A percentile compares a stretch with the other conserved stretches of the same genome.
Evolutionary conservation across 106 monocot genomes (phyloP).

Genomic region (Vanilla planifolia): DNA sequence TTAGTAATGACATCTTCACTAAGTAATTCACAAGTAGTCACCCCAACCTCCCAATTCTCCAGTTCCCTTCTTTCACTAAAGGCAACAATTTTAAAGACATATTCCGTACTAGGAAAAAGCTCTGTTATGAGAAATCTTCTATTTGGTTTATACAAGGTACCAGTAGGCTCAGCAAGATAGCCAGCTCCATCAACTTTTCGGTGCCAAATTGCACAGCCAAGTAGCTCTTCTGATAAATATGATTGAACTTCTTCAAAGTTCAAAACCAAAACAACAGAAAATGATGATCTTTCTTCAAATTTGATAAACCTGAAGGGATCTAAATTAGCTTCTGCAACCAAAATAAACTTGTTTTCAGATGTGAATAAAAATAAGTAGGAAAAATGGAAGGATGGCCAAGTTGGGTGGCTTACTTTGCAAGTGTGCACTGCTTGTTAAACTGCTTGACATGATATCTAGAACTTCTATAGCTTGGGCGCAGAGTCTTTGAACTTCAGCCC

Average conservation of each 20-base stretch:
- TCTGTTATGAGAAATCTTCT: constrained; percentile 54
- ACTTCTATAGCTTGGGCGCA: constrained; percentile 46
- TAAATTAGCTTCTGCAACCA: not conserved
- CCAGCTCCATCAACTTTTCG: constrained; percentile 28
- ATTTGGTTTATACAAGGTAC: constrained; percentile 33
- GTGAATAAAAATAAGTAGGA: constrained; percentile 2
- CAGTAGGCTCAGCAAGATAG: constrained; percentile 29
- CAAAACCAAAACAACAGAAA: constrained; percentile 47
- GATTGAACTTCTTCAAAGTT: constrained; percentile 36
- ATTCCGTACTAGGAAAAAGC: constrained; percentile 80
- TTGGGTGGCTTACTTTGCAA: constrained; percentile 34
- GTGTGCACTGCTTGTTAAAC: constrained; percentile 27
- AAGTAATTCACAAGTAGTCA: constrained; percentile 12
- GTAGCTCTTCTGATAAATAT: constrained; percentile 21
- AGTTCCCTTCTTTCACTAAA: constrained; percentile 30
- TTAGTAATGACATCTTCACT: not conserved
- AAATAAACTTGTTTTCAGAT: constrained; percentile 1
- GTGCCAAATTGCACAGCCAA: constrained; percentile 85
- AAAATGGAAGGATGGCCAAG: constrained; percentile 13
- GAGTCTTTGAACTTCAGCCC: constrained; percentile 52
- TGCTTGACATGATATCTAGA: constrained; percentile 27
- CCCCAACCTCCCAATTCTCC: constrained; percentile 38
- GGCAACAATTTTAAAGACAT: constrained; percentile 63
- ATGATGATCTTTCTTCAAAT: constrained; percentile 56
- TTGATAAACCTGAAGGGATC: constrained; percentile 18